Conservation (phyloP, 2,329 filamentous ascomycete species). For the Aspergillus felis region DNA sequence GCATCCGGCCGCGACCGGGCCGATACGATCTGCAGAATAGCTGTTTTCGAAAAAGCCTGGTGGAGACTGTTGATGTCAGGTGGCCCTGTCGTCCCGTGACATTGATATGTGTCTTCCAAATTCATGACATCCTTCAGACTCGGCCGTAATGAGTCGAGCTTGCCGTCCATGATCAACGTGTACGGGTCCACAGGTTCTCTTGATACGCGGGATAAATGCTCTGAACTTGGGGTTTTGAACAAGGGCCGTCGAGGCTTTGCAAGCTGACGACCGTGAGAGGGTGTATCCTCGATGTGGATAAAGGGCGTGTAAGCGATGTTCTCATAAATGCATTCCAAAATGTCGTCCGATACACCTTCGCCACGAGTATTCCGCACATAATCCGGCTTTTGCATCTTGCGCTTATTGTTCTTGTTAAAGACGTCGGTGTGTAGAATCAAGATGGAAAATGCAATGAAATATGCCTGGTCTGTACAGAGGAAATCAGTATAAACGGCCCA, state of each 20-base stretch:
- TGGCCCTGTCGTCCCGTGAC: constrained; percentile 69
- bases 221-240: constrained; percentile 61
- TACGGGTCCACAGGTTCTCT: constrained; percentile 95
- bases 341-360: constrained; percentile 88
- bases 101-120: constrained; percentile 86
- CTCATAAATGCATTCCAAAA: constrained; percentile 95
- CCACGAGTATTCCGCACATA: constrained; percentile 93
- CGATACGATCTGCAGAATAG: constrained; percentile 90
- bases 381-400: constrained; percentile 95
- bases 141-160: constrained; percentile 75
- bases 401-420: constrained; percentile 99
- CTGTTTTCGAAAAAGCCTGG: constrained; percentile 85
- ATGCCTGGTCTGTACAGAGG: constrained; percentile 69
- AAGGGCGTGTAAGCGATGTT: constrained; percentile 98
- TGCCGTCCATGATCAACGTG: constrained; percentile 85
- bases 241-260: constrained; percentile 69
- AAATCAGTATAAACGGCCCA: background rate
- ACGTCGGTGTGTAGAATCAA: constrained; percentile 95
- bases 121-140: constrained; percentile 89
- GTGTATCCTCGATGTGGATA: constrained; percentile 92
- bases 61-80: constrained; percentile 80
- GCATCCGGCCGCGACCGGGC: constrained; percentile 89
- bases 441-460: constrained; percentile 95
- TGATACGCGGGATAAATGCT: constrained; percentile 60
- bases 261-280: constrained; percentile 64